Percentiles rank a stretch among this genome's conserved stretches.
These are phyloP conservation scores for Vaccinium myrtillus DNA, from an alignment of 148 eudicot species.

Conservation along the genomic window DNA sequence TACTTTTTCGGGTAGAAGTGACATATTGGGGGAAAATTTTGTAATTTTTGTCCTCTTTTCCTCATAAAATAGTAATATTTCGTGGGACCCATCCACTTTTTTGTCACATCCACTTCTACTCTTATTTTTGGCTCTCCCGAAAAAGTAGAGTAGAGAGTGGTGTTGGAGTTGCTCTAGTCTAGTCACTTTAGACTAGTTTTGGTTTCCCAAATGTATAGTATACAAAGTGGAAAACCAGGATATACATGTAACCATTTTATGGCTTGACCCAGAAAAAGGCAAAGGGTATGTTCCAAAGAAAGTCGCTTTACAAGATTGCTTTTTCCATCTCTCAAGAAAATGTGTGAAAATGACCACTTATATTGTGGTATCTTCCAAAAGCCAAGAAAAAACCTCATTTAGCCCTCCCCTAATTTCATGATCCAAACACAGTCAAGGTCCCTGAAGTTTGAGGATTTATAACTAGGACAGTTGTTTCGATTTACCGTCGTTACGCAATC, in stretches of 20 bases:
- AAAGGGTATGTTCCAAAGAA: constrained; percentile 27
- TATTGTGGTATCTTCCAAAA: constrained; percentile 3
- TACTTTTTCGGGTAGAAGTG: too few relatives aligned
- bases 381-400: not conserved
- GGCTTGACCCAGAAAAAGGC: constrained; percentile 11
- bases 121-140: too few relatives aligned
- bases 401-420: not conserved
- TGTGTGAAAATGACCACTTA: constrained; percentile 14
- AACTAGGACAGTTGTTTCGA: not conserved
- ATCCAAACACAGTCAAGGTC: not conserved
- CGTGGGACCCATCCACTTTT: too few relatives aligned
- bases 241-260: not conserved
- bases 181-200: constrained; percentile 23
- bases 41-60: too few relatives aligned
- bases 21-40: too few relatives aligned
- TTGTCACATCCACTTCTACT: too few relatives aligned
- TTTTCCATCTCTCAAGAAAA: constrained; percentile 7
- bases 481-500: not conserved
- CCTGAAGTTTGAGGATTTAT: not conserved
- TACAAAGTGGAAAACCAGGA: constrained; percentile 21
- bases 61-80: too few relatives aligned
- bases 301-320: constrained; percentile 28
- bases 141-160: too few relatives aligned
- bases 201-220: constrained; percentile 23
- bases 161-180: too few relatives aligned